Conservation (phyloP, 129 eudicot species). For the Calendula officinalis region DNA sequence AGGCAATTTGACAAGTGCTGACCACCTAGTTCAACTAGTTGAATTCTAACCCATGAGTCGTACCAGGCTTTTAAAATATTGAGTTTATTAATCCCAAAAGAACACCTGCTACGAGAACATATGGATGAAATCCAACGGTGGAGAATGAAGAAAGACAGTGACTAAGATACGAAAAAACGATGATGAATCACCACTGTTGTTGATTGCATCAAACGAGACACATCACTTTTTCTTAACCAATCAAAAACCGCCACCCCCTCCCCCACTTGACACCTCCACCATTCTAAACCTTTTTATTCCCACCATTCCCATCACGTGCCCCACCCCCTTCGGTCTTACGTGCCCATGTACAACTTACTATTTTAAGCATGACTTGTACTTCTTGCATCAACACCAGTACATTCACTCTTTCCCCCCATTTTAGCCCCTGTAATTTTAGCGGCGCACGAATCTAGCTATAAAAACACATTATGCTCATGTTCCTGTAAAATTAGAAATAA, state of each 20-base stretch:
- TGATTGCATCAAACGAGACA: conserved; percentile 28
- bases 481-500: background rate
- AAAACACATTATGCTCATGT: background rate
- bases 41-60: too few species aligned
- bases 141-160: conserved; percentile 8
- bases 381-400: conserved; percentile 15
- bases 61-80: too few species aligned
- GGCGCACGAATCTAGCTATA: background rate
- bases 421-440: background rate
- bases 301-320: conserved; percentile 26
- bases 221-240: conserved; percentile 39
- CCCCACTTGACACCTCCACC: conserved; percentile 31
- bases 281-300: conserved; percentile 23
- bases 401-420: background rate
- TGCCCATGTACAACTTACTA: conserved; percentile 7
- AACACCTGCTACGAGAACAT: conserved; percentile 22
- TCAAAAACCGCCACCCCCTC: conserved; percentile 27
- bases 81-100: conserved; percentile 17
- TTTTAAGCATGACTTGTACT: conserved; percentile 1
- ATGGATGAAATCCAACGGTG: conserved; percentile 20
- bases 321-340: conserved; percentile 23
- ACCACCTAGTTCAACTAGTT: too few species aligned
- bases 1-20: too few species aligned
- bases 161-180: conserved; percentile 10
- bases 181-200: conserved; percentile 23